Conservation (phyloP, 306 rosid species). For the Castanea mollissima region DNA sequence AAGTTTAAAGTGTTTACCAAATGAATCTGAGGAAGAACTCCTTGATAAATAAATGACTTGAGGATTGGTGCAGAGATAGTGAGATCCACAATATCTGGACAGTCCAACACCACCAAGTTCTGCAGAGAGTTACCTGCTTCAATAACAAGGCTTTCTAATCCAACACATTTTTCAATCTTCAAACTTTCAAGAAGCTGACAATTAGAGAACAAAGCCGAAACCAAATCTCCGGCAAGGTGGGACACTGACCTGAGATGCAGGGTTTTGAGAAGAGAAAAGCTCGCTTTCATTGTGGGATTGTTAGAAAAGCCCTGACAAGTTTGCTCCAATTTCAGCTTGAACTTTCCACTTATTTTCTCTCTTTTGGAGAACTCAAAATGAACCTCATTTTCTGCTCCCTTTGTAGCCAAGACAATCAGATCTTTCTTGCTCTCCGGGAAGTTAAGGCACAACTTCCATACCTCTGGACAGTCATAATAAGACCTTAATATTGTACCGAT, state of each 20-base stretch:
- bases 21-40: slow-evolving; percentile 16
- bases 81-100: slow-evolving; percentile 2
- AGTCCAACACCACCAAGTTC: slow-evolving; percentile 21
- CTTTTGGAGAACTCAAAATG: slow-evolving; percentile 7
- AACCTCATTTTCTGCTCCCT: slow-evolving; percentile 17
- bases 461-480: slow-evolving; percentile 5
- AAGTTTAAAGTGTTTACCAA: neutral
- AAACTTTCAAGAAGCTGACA: slow-evolving; percentile 20
- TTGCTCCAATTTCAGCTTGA: neutral
- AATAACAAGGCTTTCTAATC: slow-evolving; percentile 1
- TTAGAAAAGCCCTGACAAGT: neutral
- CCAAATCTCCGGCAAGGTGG: neutral
- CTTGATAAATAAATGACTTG: slow-evolving; percentile 1
- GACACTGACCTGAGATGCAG: slow-evolving; percentile 25
- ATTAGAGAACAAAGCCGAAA: slow-evolving; percentile 3
- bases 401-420: slow-evolving; percentile 10
- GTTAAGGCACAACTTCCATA: slow-evolving; percentile 1
- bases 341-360: neutral
- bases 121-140: slow-evolving; percentile 4
- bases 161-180: slow-evolving; percentile 20
- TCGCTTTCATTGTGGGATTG: too few relatives aligned
- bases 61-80: slow-evolving; percentile 6
- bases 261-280: slow-evolving; percentile 11
- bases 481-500: slow-evolving; percentile 13
- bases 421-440: neutral